Percentiles rank a stretch among this genome's conserved stretches.
phyloP scores from a whole-genome alignment of 768 basidiomycete genomes.

The Naganishia kalamii region DNA sequence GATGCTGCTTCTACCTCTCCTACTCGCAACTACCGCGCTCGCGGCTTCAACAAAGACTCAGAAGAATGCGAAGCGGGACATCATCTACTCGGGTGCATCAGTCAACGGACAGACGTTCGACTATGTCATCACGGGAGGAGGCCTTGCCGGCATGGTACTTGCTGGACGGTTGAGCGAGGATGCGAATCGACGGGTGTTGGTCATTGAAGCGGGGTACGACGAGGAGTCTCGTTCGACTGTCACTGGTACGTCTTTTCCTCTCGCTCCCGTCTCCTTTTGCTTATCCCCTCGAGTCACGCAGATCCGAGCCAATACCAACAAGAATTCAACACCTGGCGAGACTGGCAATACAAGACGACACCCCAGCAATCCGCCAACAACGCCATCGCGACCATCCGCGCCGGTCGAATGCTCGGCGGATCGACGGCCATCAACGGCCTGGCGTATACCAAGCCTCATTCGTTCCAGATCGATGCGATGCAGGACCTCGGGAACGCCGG shows the following conservation, averaged over 20 bases:
- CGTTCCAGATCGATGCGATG: constrained; percentile 37
- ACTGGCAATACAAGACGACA: constrained; percentile 35
- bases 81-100: constrained; percentile 6
- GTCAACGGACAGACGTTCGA: constrained; percentile 46
- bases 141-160: constrained; percentile 52
- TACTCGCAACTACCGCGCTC: neutral
- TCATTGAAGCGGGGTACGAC: constrained; percentile 40
- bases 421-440: constrained; percentile 44
- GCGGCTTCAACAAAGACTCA: neutral
- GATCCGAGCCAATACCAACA: constrained; percentile 28
- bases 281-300: neutral
- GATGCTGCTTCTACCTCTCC: constrained; percentile 2
- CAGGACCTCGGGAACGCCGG: constrained; percentile 33
- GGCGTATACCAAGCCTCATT: constrained; percentile 38
- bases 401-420: constrained; percentile 42
- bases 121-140: constrained; percentile 48
- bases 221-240: constrained; percentile 23
- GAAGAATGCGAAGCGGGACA: neutral
- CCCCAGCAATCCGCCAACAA: constrained; percentile 26
- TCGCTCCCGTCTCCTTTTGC: neutral
- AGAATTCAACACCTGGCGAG: constrained; percentile 34
- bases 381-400: constrained; percentile 23
- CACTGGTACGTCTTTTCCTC: neutral
- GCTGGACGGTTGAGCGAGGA: constrained; percentile 52
- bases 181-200: constrained; percentile 36